A percentile compares a stretch with the other conserved stretches of the same genome.
phyloP scores from a whole-genome alignment of 177 flowering plant genomes.

The Vitis hybrid region DNA sequence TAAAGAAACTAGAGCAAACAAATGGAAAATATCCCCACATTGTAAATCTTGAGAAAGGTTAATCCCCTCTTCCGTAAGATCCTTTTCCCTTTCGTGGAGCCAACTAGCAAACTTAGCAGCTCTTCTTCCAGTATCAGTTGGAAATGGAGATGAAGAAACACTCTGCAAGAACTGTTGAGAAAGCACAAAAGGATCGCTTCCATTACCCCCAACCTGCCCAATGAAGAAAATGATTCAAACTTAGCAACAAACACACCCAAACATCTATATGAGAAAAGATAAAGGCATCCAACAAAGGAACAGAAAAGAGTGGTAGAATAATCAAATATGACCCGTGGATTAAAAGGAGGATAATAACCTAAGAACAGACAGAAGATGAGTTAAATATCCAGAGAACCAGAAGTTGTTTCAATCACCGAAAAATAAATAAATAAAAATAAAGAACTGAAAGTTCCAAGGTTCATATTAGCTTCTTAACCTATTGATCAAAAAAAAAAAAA shows the following conservation, averaged over 20 bases:
- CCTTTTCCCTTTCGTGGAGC: conserved; percentile 62
- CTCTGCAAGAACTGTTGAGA: conserved; percentile 72
- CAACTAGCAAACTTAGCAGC: conserved; percentile 63
- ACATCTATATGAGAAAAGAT: not conserved
- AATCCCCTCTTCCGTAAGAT: conserved; percentile 52
- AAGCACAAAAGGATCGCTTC: conserved; percentile 58
- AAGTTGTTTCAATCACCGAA: no score
- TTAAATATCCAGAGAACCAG: no score
- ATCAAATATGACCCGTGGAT: not conserved
- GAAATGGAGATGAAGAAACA: conserved; percentile 72
- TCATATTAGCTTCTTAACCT: no score
- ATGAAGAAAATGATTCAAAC: conserved; percentile 6
- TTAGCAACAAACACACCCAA: not conserved
- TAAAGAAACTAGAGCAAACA: conserved; percentile 66
- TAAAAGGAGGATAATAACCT: no score
- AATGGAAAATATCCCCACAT: conserved; percentile 79
- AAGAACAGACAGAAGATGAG: no score
- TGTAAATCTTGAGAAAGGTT: conserved; percentile 62
- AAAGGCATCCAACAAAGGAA: not conserved
- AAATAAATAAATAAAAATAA: no score
- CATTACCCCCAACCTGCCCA: conserved; percentile 56
- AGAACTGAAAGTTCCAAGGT: no score
- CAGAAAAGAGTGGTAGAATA: not conserved
- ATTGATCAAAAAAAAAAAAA: no score
- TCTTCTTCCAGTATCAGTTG: conserved; percentile 71